Evolutionary conservation across 208 protist species (phyloP).

Genomic region (Trichomonas vaginalis): DNA sequence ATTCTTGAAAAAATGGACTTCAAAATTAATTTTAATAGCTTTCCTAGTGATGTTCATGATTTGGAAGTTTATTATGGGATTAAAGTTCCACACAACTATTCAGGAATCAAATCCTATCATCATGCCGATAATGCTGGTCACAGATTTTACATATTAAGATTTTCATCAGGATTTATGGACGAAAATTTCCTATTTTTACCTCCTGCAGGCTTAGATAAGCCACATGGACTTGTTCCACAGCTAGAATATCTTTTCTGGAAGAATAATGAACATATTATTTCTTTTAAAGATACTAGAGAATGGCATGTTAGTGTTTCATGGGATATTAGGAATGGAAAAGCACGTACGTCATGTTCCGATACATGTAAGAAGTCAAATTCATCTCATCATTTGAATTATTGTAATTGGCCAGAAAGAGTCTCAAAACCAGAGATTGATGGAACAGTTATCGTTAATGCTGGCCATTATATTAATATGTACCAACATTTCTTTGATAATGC

Average conservation of each 20-base stretch:
- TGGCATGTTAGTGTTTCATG: background rate
- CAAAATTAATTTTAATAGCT: too few species aligned
- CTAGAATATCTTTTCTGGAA: background rate
- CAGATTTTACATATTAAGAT: background rate
- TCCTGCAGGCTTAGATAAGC: background rate
- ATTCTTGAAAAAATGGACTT: too few species aligned
- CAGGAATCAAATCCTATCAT: background rate
- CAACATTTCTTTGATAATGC: background rate
- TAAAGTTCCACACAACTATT: background rate
- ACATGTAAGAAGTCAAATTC: background rate
- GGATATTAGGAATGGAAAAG: background rate
- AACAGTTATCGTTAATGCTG: background rate
- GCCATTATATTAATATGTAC: background rate
- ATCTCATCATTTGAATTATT: background rate
- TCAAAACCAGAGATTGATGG: background rate
- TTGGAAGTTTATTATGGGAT: background rate
- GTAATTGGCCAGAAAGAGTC: background rate
- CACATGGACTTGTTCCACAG: background rate
- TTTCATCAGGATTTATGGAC: background rate
- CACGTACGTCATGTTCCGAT: background rate
- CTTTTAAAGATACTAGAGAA: background rate
- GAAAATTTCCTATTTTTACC: background rate
- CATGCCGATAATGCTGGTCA: background rate
- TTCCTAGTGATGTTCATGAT: too few species aligned
- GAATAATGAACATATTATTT: background rate